phyloP scores from a whole-genome alignment of 257 asterid species.

The Echium plantagineum region DNA sequence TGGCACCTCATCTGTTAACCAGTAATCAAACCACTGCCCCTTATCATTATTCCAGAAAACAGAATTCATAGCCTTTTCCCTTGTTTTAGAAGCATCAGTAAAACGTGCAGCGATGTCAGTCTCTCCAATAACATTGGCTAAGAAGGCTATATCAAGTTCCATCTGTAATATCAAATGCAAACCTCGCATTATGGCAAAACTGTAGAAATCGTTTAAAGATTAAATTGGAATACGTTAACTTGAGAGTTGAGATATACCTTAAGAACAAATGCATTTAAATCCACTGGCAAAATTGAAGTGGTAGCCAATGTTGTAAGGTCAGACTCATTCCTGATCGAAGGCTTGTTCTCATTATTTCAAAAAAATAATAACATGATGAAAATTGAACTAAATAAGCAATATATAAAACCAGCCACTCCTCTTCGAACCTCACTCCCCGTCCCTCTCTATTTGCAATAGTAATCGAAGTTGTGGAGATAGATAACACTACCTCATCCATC shows the following conservation, averaged over 20 bases:
- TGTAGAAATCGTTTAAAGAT: not conserved
- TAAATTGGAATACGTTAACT: not conserved
- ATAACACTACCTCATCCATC: conserved; percentile 80
- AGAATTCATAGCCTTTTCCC: conserved; percentile 56
- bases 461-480: no score
- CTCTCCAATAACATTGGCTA: conserved; percentile 54
- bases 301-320: conserved; percentile 67
- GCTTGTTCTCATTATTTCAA: not conserved
- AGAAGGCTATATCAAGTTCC: conserved; percentile 67
- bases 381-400: not conserved
- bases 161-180: conserved; percentile 29
- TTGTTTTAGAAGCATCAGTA: conserved; percentile 40
- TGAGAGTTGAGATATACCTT: conserved; percentile 32
- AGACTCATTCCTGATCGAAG: conserved; percentile 40
- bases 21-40: conserved; percentile 90
- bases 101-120: conserved; percentile 20
- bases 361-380: not conserved
- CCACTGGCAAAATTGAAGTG: conserved; percentile 73
- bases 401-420: no score
- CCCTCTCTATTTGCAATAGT: no score
- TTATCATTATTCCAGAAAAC: conserved; percentile 57
- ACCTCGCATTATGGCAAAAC: conserved; percentile 2
- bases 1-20: conserved; percentile 22
- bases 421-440: no score
- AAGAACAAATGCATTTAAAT: conserved; percentile 69